A percentile compares a stretch with the other conserved stretches of the same genome.
Evolutionary conservation across 2,329 filamentous ascomycete genomes (phyloP).

Genomic region (Beauveria brongniartii): DNA sequence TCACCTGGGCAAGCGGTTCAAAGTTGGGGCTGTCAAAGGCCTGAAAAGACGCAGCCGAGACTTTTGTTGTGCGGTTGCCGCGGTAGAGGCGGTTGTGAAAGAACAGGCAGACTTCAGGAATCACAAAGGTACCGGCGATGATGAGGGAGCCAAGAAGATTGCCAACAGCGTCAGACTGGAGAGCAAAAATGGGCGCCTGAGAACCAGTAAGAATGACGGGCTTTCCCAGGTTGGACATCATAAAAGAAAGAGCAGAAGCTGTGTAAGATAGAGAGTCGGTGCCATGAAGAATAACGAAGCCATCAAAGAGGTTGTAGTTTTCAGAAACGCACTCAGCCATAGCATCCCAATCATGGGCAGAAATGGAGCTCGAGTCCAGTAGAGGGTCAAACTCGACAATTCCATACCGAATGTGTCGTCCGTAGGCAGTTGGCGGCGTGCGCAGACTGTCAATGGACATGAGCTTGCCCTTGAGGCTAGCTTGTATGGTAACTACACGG

Average conservation of each 20-base stretch:
- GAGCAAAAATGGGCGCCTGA: slow-evolving; percentile 78
- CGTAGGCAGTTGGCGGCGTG: slow-evolving; percentile 73
- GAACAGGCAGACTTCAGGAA: slow-evolving; percentile 88
- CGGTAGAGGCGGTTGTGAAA: slow-evolving; percentile 89
- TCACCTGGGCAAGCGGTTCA: slow-evolving; percentile 72
- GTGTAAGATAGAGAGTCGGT: slow-evolving; percentile 88
- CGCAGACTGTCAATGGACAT: slow-evolving; percentile 59
- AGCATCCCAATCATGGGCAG: slow-evolving; percentile 75
- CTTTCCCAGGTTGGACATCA: slow-evolving; percentile 85
- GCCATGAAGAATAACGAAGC: slow-evolving; percentile 84
- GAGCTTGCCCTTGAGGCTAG: slow-evolving; percentile 40
- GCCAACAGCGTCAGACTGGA: slow-evolving; percentile 86
- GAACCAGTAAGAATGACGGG: slow-evolving; percentile 80
- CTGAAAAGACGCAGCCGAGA: slow-evolving; percentile 77
- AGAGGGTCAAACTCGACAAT: slow-evolving; percentile 78
- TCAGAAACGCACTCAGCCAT: slow-evolving; percentile 72
- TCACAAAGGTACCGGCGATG: slow-evolving; percentile 84
- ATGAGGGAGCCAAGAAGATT: slow-evolving; percentile 84
- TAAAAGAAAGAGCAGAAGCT: slow-evolving; percentile 83
- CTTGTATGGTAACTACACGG: slow-evolving; percentile 38
- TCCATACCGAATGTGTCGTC: slow-evolving; percentile 72
- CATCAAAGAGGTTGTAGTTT: slow-evolving; percentile 85
- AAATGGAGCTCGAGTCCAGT: slow-evolving; percentile 85
- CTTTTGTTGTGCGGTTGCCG: slow-evolving; percentile 81
- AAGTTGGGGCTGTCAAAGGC: slow-evolving; percentile 87